Conservation (phyloP, 1,139 yeast genomes). For the Protomyces inouyei region DNA sequence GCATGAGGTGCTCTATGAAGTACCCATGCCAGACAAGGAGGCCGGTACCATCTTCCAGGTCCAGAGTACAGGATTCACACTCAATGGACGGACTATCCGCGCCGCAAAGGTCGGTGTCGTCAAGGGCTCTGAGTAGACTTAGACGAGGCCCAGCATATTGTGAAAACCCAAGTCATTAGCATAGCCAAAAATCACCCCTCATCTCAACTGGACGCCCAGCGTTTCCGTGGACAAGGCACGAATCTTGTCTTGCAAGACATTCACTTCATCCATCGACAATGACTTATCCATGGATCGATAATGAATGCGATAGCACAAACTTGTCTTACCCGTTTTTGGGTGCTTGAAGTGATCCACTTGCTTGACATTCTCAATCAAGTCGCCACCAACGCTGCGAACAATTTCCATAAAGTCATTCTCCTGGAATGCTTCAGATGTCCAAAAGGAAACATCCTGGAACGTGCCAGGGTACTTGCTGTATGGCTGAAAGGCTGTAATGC, state of each 20-base stretch:
- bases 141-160: neutral
- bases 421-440: constrained; percentile 56
- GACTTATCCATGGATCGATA: constrained; percentile 96
- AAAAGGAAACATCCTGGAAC: constrained; percentile 81
- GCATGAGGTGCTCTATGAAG: constrained; percentile 90
- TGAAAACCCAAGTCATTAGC: neutral
- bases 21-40: constrained; percentile 81
- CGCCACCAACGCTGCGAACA: constrained; percentile 76
- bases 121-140: constrained; percentile 45
- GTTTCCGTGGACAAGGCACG: constrained; percentile 37
- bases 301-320: constrained; percentile 83
- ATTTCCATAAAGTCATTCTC: constrained; percentile 92
- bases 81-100: constrained; percentile 83
- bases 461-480: constrained; percentile 90
- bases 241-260: constrained; percentile 61
- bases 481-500: constrained; percentile 71
- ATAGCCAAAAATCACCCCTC: neutral
- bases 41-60: constrained; percentile 92
- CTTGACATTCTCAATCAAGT: constrained; percentile 78
- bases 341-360: constrained; percentile 71
- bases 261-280: constrained; percentile 75
- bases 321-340: constrained; percentile 69
- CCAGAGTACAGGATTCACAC: constrained; percentile 83
- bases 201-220: constrained; percentile 10
- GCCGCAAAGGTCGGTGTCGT: constrained; percentile 97